Evolutionary conservation across 306 rosid species (phyloP).

Genomic region (Clitoria ternatea): DNA sequence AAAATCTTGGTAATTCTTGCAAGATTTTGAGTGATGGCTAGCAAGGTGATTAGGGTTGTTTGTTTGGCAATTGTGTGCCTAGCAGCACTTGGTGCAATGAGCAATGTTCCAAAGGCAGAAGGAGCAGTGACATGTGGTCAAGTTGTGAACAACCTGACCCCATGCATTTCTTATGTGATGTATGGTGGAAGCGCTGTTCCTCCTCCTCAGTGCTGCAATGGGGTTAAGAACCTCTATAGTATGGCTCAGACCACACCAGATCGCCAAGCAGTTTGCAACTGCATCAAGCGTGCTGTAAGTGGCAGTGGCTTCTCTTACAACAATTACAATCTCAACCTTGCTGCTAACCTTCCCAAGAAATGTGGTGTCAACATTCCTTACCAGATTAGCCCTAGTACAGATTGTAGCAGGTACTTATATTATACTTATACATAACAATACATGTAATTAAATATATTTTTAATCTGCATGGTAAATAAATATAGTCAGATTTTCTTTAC

Average conservation of each 20-base stretch:
- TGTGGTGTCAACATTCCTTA: conserved; percentile 54
- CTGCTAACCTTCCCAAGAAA: conserved; percentile 43
- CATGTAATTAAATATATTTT: no score
- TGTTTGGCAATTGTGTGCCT: conserved; percentile 23
- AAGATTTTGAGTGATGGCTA: conserved; percentile 23
- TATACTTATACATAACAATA: not conserved
- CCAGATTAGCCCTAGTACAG: conserved; percentile 54
- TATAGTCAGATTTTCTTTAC: no score
- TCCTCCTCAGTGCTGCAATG: conserved; percentile 39
- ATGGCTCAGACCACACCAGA: conserved; percentile 47
- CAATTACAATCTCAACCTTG: conserved; percentile 19
- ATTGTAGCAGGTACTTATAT: conserved; percentile 40
- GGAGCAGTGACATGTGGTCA: conserved; percentile 33
- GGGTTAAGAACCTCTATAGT: conserved; percentile 27
- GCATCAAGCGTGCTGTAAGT: conserved; percentile 44
- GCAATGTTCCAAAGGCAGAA: conserved; percentile 15
- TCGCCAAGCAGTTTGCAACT: conserved; percentile 46
- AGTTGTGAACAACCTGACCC: conserved; percentile 25
- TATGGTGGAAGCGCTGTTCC: conserved; percentile 3
- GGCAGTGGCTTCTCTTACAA: conserved; percentile 22
- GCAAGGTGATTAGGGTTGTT: not conserved
- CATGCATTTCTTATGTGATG: conserved; percentile 37
- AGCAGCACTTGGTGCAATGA: conserved; percentile 15
- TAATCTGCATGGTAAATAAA: no score
- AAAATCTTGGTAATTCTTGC: not conserved